Conservation (phyloP, 371 early-diverging fungal genomes). For the Fennellomyces sp. region DNA sequence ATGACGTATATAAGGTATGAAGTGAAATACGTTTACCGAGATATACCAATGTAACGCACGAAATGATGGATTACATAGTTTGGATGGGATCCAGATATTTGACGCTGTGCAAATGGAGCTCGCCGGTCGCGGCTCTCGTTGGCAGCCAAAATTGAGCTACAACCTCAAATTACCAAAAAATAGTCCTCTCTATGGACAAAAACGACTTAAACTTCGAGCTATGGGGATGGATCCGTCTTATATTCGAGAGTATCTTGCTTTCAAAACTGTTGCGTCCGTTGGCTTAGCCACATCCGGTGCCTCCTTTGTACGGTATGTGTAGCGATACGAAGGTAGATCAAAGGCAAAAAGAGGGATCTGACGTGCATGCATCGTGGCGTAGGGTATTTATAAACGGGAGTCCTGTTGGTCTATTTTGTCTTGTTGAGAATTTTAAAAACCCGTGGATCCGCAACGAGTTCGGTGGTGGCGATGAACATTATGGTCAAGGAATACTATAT, state of each 20-base stretch:
- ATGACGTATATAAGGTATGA: constrained; percentile 6
- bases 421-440: constrained; percentile 39
- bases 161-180: not conserved
- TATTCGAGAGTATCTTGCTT: not conserved
- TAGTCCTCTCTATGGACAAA: not conserved
- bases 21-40: not conserved
- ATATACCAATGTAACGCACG: not conserved
- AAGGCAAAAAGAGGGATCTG: not conserved
- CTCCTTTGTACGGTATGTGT: no score
- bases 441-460: constrained; percentile 28
- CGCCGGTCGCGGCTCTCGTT: not conserved
- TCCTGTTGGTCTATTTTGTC: constrained; percentile 41
- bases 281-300: not conserved
- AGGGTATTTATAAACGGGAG: constrained; percentile 41
- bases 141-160: not conserved
- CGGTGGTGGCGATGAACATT: constrained; percentile 1
- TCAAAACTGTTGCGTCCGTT: not conserved
- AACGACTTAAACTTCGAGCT: not conserved
- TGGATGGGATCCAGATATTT: not conserved
- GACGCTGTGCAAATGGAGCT: not conserved
- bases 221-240: not conserved
- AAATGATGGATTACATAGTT: not conserved
- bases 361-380: not conserved
- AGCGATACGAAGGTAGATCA: no score
- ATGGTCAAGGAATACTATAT: constrained; percentile 20